Evolutionary conservation across 805 yeast species (phyloP).

Genomic region (Candida nonsorbophila): DNA sequence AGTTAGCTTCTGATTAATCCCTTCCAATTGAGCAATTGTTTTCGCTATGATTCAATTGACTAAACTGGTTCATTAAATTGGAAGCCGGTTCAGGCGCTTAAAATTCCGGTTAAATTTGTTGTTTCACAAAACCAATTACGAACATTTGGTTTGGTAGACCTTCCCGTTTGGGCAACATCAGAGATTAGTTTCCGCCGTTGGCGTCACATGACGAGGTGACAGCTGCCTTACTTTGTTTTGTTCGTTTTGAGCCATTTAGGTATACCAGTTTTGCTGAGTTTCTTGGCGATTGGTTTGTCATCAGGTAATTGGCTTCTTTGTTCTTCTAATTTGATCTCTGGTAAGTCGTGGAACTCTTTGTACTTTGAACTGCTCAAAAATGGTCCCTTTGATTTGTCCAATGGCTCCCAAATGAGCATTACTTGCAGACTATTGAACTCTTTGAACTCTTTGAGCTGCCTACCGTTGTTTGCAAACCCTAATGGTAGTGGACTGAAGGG

Average conservation of each 20-base stretch:
- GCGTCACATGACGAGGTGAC: slow-evolving; percentile 1
- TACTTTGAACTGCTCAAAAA: slow-evolving; percentile 20
- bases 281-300: slow-evolving; percentile 12
- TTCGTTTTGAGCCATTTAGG: slow-evolving; percentile 1
- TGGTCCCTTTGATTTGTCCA: slow-evolving; percentile 16
- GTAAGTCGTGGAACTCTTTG: slow-evolving; percentile 24
- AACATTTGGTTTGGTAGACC: too few relatives aligned
- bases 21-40: too few relatives aligned
- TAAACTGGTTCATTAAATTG: too few relatives aligned
- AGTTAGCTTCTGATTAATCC: too few relatives aligned
- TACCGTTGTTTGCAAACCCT: slow-evolving; percentile 23
- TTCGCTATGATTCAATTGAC: too few relatives aligned
- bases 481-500: slow-evolving; percentile 27
- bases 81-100: too few relatives aligned
- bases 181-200: slow-evolving; percentile 1
- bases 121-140: too few relatives aligned
- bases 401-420: slow-evolving; percentile 31
- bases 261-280: too few relatives aligned
- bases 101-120: too few relatives aligned
- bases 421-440: slow-evolving; percentile 26
- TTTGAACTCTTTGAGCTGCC: slow-evolving; percentile 19
- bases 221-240: slow-evolving; percentile 1
- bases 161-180: too few relatives aligned
- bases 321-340: slow-evolving; percentile 29
- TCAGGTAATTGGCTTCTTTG: slow-evolving; percentile 27